A percentile compares a stretch with the other conserved stretches of the same genome.
phyloP scores from a whole-genome alignment of 208 protist genomes.

The Angomonas deanei region DNA sequence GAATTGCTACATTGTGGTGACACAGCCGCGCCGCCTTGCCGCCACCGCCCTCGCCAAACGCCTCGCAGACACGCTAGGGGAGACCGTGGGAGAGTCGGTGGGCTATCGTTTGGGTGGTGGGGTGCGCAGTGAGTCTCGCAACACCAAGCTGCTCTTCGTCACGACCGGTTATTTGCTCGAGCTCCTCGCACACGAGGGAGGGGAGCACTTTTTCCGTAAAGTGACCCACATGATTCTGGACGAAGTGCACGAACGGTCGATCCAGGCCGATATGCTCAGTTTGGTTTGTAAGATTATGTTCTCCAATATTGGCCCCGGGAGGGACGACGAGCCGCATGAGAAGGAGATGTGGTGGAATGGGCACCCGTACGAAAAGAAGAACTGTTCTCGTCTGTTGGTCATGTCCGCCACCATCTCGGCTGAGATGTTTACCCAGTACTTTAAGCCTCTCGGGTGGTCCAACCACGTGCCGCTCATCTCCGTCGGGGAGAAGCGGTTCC shows the following conservation, averaged over 20 bases:
- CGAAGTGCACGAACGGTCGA: conserved; percentile 41
- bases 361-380: neutral
- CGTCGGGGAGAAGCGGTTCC: conserved; percentile 16
- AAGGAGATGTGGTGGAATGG: conserved; percentile 6
- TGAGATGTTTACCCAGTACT: conserved; percentile 15
- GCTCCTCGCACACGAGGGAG: conserved; percentile 19
- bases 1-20: conserved; percentile 19
- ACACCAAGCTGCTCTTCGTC: conserved; percentile 23
- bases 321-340: neutral
- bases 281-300: conserved; percentile 28
- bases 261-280: conserved; percentile 32
- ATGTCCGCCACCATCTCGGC: conserved; percentile 32
- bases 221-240: conserved; percentile 34
- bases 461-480: conserved; percentile 10
- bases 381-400: conserved; percentile 16
- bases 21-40: conserved; percentile 45
- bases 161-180: conserved; percentile 26
- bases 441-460: conserved; percentile 11
- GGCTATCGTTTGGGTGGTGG: conserved; percentile 56
- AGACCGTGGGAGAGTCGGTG: conserved; percentile 14
- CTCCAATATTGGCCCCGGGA: neutral
- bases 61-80: conserved; percentile 15
- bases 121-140: conserved; percentile 9
- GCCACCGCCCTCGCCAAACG: conserved; percentile 23
- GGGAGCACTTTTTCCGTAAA: conserved; percentile 18